Conservation (phyloP, 176 grass and related monocot species). For the Coix lacrymajobi region DNA sequence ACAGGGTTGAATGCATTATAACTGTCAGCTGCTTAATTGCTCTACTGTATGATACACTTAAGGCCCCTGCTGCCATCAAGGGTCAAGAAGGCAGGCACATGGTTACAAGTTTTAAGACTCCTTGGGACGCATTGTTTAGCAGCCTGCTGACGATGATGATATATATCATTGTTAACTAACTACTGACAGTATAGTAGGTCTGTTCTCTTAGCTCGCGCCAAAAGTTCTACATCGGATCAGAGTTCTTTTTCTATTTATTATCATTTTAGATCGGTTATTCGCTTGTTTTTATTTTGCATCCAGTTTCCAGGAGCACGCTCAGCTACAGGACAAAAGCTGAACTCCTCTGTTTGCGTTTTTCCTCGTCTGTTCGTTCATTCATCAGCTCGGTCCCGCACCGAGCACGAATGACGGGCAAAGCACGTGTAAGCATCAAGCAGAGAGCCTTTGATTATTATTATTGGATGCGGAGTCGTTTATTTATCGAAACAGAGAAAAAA, state of each 20-base stretch:
- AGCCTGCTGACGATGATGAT: neutral
- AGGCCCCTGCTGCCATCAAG: too few species aligned
- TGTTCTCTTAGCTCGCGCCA: neutral
- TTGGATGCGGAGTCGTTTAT: too few species aligned
- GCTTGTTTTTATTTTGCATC: neutral
- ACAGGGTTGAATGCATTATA: too few species aligned
- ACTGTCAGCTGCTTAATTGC: too few species aligned
- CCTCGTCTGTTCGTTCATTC: neutral
- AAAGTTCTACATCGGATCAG: slow-evolving; percentile 7
- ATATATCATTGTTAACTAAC: slow-evolving; percentile 31
- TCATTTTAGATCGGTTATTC: neutral
- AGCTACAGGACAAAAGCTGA: neutral
- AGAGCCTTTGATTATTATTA: too few species aligned
- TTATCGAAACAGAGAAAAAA: too few species aligned
- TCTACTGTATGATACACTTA: too few species aligned
- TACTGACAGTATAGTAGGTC: neutral
- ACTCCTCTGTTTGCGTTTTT: neutral
- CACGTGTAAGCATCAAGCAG: neutral
- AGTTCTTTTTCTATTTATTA: neutral
- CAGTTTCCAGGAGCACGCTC: slow-evolving; percentile 16
- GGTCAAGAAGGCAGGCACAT: neutral
- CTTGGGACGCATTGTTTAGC: neutral
- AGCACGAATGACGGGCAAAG: neutral
- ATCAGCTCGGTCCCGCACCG: neutral
- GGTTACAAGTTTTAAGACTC: slow-evolving; percentile 25